phyloP scores from a whole-genome alignment of 2,329 filamentous ascomycete genomes.

The Aureobasidium sp. region DNA sequence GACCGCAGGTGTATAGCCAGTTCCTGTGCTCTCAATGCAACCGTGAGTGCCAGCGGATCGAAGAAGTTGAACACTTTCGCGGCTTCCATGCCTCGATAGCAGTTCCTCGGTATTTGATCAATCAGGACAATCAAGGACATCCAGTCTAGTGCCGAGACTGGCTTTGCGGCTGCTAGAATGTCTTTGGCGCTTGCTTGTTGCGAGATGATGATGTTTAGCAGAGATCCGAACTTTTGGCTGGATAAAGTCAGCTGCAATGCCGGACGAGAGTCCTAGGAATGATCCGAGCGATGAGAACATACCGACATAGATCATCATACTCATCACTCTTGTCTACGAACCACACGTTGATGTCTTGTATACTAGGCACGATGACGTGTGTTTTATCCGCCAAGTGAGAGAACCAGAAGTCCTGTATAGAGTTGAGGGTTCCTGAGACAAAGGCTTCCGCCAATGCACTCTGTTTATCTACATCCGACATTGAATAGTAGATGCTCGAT shows the following conservation, averaged over 20 bases:
- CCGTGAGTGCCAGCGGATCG: not conserved
- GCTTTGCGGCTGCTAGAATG: not conserved
- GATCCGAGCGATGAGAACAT: not conserved
- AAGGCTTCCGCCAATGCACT: not conserved
- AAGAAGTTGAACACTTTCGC: not conserved
- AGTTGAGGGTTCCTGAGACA: not conserved
- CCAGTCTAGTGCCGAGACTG: not conserved
- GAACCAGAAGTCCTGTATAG: not conserved
- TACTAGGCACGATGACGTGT: not conserved
- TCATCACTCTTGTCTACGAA: not conserved
- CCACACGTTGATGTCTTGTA: not conserved
- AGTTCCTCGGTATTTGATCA: not conserved
- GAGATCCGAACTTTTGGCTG: not conserved
- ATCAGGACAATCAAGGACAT: not conserved
- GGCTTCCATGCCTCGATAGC: not conserved
- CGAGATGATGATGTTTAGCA: not conserved
- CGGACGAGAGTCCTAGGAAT: no score
- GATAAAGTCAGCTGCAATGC: no score
- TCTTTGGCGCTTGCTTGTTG: not conserved
- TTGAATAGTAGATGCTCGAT: no score
- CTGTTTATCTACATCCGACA: no score
- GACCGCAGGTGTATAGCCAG: not conserved
- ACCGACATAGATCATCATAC: not conserved
- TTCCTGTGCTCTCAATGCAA: not conserved
- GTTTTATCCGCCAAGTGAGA: not conserved